Evolutionary conservation across 164 flowering plant species (phyloP).

Genomic region (Berberis vulgaris): DNA sequence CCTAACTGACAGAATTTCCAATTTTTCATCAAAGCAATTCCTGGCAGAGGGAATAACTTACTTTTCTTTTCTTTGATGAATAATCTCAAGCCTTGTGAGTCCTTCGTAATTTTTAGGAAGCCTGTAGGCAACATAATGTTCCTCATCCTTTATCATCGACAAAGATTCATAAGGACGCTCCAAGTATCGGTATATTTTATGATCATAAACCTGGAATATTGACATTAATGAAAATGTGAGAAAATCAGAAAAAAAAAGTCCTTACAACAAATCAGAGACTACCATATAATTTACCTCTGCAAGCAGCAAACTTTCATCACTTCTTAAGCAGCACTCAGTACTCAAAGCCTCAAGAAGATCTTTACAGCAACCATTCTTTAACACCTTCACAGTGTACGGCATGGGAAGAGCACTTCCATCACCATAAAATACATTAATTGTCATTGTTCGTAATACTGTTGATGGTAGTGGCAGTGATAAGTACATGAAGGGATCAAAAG

Average conservation of each 20-base stretch:
- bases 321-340: constrained; percentile 63
- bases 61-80: constrained; percentile 51
- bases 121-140: constrained; percentile 72
- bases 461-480: constrained; percentile 82
- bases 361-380: constrained; percentile 56
- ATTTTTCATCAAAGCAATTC: neutral
- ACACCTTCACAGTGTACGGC: constrained; percentile 76
- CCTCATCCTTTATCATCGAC: constrained; percentile 65
- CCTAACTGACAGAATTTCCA: no score
- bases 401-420: constrained; percentile 83
- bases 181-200: constrained; percentile 50
- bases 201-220: constrained; percentile 56
- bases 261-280: neutral
- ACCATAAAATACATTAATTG: constrained; percentile 65
- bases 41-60: constrained; percentile 19
- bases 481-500: constrained; percentile 95
- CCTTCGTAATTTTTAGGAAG: constrained; percentile 36
- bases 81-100: constrained; percentile 51
- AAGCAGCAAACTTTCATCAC: constrained; percentile 67
- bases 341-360: constrained; percentile 61
- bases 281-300: constrained; percentile 52
- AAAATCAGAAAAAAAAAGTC: constrained; percentile 1
- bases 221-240: neutral
- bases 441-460: constrained; percentile 59
- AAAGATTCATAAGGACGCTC: constrained; percentile 55